Evolutionary conservation across 768 basidiomycete genomes (phyloP).

Genomic region (Hydnomerulius pinastri): DNA sequence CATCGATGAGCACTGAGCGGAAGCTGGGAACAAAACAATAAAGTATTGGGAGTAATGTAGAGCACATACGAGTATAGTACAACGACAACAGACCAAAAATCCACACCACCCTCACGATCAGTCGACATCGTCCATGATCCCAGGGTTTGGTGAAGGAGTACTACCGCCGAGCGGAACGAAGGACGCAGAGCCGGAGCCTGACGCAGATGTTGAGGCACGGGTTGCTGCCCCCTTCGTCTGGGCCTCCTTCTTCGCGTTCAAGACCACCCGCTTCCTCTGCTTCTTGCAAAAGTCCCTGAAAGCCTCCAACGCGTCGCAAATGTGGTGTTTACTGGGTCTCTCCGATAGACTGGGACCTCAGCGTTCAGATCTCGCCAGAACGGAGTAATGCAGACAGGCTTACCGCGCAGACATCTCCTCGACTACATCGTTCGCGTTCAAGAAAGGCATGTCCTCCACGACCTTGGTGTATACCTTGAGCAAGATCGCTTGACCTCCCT

Average conservation of each 20-base stretch:
- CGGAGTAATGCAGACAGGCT: slow-evolving; percentile 9
- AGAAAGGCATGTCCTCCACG: slow-evolving; percentile 57
- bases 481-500: slow-evolving; percentile 40
- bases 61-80: slow-evolving; percentile 10
- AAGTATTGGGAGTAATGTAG: slow-evolving; percentile 16
- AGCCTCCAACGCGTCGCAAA: slow-evolving; percentile 52
- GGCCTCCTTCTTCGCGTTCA: slow-evolving; percentile 22
- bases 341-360: slow-evolving; percentile 47
- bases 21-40: neutral
- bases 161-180: slow-evolving; percentile 6
- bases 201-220: too few species aligned
- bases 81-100: neutral
- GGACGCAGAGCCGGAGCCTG: slow-evolving; percentile 4
- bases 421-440: slow-evolving; percentile 50
- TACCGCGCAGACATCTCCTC: slow-evolving; percentile 59
- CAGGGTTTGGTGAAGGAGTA: neutral
- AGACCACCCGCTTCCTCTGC: slow-evolving; percentile 44
- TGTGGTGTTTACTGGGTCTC: slow-evolving; percentile 52
- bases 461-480: slow-evolving; percentile 45
- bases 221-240: neutral
- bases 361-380: neutral
- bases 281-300: slow-evolving; percentile 50
- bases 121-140: slow-evolving; percentile 35
- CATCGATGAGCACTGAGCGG: too few species aligned
- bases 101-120: slow-evolving; percentile 9